These are phyloP conservation scores for Saccharomycopsis sp. DNA, from an alignment of 805 yeast species.

Conservation along the genomic window DNA sequence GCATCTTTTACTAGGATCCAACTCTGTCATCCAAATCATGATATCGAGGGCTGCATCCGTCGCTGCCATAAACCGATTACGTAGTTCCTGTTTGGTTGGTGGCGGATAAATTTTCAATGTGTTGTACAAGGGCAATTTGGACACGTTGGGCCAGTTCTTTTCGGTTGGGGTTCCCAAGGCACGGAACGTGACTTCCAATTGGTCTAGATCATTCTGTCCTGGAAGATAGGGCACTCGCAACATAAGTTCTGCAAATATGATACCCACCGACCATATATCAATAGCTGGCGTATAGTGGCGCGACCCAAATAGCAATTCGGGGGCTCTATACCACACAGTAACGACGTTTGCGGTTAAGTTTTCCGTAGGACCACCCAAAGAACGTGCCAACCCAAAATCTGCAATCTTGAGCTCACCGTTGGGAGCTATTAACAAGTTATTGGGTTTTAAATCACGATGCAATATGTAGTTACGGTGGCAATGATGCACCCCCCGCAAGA, in stretches of 20 bases:
- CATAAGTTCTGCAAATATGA: constrained; percentile 94
- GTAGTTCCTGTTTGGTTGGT: constrained; percentile 72
- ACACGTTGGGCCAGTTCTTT: constrained; percentile 83
- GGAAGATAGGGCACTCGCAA: constrained; percentile 91
- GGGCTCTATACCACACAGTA: constrained; percentile 97
- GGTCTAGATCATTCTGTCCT: constrained; percentile 85
- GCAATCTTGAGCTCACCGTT: constrained; percentile 87
- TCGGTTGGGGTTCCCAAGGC: constrained; percentile 97
- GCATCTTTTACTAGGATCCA: constrained; percentile 75
- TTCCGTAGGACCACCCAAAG: constrained; percentile 62
- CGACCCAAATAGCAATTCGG: constrained; percentile 85
- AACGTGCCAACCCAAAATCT: constrained; percentile 94
- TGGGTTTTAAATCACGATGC: constrained; percentile 92
- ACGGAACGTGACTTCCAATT: constrained; percentile 84
- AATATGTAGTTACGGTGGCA: constrained; percentile 87
- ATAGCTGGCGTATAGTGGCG: constrained; percentile 83
- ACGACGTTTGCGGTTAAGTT: constrained; percentile 89
- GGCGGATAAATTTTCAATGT: constrained; percentile 72
- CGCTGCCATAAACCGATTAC: constrained; percentile 85
- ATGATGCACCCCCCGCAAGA: constrained; percentile 89
- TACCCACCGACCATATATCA: constrained; percentile 95
- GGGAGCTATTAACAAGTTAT: constrained; percentile 80
- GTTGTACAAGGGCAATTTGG: constrained; percentile 69
- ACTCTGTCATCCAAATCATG: constrained; percentile 60
- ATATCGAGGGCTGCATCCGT: constrained; percentile 76